Base-by-base conservation (phyloP, 805 yeast genomes). In the Kodamaea restingae region DNA sequence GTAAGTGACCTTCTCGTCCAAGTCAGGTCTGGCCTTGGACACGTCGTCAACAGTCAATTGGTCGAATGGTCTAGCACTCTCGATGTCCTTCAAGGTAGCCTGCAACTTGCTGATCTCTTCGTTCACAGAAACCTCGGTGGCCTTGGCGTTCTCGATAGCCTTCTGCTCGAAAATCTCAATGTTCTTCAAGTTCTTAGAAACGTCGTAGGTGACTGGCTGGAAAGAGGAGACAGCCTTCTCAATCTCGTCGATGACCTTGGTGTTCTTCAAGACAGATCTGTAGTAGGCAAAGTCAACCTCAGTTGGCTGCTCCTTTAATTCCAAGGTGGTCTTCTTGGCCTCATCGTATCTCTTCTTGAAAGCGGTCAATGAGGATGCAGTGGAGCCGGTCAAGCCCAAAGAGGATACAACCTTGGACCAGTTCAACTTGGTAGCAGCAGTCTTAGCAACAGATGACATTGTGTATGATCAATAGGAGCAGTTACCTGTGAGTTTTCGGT, bases 301-400 rank as follows among this genome's bases (percentile, higher is more conserved):
- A 42, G 87, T 74, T 47, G 88, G 69, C 70, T 87, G 91, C 50
- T 75, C 70, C 61, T 80, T 73, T 54, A 91, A 75, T 48, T 80
- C 83, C 53, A 75, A 70, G 55, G 86, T 71, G 56, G 76, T 77
- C 72, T 87, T 83, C 75, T 88, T 84, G 54, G 98, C 98, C 65
- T 93, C 98, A 60, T 93, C 98, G 68, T 88, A 84, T 79, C 98
- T 87, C 86, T 93, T 91, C 73, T 90, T 90, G 84, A 93, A 93
- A 21, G 95, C 78, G 39, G 93, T 79, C 64, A 93, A 74, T 32
- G 95, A 79, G 39, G 85, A 61, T 44, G 96, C 95, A 47, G 98
- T 93, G 60, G 81, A 71, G 47, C 98, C 98, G 45, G 96, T 80
- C 61, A 93, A 77, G 44, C 96, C 96, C 61, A 93, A 77, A 52